Evolutionary conservation across 108 stramenopile species (phyloP).

Genomic region (Skeletonema tropicum): DNA sequence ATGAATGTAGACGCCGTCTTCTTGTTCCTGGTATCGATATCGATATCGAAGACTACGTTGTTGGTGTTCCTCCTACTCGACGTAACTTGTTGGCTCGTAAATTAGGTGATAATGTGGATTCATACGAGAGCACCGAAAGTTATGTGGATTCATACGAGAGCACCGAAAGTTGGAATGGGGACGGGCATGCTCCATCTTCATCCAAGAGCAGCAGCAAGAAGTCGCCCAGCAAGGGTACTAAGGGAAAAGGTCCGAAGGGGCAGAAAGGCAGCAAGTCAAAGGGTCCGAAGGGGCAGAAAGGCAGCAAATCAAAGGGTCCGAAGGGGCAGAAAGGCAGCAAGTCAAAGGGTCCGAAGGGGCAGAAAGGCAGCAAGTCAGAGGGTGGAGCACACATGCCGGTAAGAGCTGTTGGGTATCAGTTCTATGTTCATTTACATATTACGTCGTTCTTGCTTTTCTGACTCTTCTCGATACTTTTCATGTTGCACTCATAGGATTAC

Average conservation of each 20-base stretch:
- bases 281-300: background rate
- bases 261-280: background rate
- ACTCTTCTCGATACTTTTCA: no score
- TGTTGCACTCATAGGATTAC: background rate
- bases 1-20: constrained; percentile 20
- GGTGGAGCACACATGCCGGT: background rate
- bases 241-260: background rate
- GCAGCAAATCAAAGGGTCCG: background rate
- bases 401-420: no score
- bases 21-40: constrained; percentile 9
- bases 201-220: background rate
- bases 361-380: background rate
- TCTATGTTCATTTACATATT: no score
- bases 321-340: background rate
- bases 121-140: background rate
- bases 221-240: background rate
- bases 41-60: background rate
- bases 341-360: no score
- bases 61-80: background rate
- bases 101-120: background rate
- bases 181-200: background rate
- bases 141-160: background rate
- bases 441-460: no score
- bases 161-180: background rate
- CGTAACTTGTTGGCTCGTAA: background rate